These are phyloP conservation scores for Torulaspora gathmanii DNA, from an alignment of 805 yeast species.

Conservation along the genomic window DNA sequence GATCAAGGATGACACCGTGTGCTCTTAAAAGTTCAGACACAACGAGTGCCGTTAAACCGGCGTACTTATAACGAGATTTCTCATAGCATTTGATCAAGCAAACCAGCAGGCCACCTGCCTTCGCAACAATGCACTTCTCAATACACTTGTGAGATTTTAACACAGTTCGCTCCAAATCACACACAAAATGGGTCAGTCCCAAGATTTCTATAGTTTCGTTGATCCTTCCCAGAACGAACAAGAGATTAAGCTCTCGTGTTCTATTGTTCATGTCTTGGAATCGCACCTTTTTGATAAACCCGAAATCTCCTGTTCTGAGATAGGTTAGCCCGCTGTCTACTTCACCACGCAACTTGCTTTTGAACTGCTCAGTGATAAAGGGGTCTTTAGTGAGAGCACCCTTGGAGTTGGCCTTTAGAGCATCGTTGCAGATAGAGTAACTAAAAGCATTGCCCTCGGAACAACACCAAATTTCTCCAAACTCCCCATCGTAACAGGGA, in stretches of 20 bases:
- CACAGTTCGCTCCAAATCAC: conserved; percentile 71
- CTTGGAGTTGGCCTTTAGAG: conserved; percentile 13
- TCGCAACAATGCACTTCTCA: conserved; percentile 58
- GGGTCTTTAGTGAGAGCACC: conserved; percentile 46
- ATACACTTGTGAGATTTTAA: conserved; percentile 48
- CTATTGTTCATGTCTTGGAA: conserved; percentile 40
- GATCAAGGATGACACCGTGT: conserved; percentile 78
- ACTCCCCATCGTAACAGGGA: conserved; percentile 82
- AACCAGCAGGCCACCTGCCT: conserved; percentile 73
- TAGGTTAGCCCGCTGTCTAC: conserved; percentile 62
- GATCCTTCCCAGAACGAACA: conserved; percentile 79
- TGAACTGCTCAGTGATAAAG: conserved; percentile 51
- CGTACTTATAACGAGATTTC: conserved; percentile 41
- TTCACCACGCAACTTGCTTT: conserved; percentile 54
- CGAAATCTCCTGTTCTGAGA: conserved; percentile 89
- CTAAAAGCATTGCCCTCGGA: conserved; percentile 75
- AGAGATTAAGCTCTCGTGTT: conserved; percentile 55
- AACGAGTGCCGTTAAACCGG: conserved; percentile 78
- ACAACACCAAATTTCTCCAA: conserved; percentile 95
- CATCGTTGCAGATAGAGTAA: conserved; percentile 45
- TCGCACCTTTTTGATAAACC: conserved; percentile 76
- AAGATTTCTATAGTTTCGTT: conserved; percentile 84
- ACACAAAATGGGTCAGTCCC: conserved; percentile 88
- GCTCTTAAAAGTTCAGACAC: conserved; percentile 72
- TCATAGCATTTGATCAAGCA: conserved; percentile 64